Evolutionary conservation across 2,329 filamentous ascomycete genomes (phyloP).

Genomic region (Tolypocladium nubicola): DNA sequence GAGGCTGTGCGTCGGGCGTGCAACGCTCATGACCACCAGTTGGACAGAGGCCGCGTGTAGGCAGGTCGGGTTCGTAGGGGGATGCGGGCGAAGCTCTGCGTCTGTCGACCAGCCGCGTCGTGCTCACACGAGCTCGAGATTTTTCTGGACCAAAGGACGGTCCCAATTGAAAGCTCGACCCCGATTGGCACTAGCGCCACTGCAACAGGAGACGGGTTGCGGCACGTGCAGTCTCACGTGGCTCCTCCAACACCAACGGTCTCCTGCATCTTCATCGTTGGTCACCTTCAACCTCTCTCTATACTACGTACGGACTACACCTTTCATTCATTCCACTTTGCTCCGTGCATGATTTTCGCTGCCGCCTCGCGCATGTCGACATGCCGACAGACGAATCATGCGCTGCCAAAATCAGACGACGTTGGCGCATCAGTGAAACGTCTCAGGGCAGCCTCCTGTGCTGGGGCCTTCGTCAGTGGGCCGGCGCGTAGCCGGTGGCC

Average conservation of each 20-base stretch:
- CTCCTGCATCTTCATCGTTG: not conserved
- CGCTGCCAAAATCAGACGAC: not conserved
- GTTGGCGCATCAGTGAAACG: constrained; percentile 6
- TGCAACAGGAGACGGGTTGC: no score
- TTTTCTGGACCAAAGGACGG: constrained; percentile 14
- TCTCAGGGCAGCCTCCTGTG: constrained; percentile 7
- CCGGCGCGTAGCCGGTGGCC: not conserved
- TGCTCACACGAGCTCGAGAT: constrained; percentile 18
- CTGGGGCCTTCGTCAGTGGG: not conserved
- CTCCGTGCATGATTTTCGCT: not conserved
- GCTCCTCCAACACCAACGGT: not conserved
- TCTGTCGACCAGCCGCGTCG: not conserved
- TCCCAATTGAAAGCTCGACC: constrained; percentile 2
- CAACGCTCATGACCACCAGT: constrained; percentile 39
- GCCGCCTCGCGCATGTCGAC: not conserved
- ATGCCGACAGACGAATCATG: not conserved
- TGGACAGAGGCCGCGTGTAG: not conserved
- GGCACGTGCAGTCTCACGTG: not conserved
- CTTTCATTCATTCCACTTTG: not conserved
- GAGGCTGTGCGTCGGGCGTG: constrained; percentile 43
- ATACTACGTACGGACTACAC: no score
- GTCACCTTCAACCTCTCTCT: not conserved
- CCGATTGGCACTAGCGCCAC: constrained; percentile 2
- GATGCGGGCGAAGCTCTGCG: not conserved
- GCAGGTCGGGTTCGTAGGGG: not conserved